A percentile compares a stretch with the other conserved stretches of the same genome.
These are phyloP conservation scores for Xylaria palmicola DNA, from an alignment of 495 filamentous ascomycete species.

Conservation along the genomic window DNA sequence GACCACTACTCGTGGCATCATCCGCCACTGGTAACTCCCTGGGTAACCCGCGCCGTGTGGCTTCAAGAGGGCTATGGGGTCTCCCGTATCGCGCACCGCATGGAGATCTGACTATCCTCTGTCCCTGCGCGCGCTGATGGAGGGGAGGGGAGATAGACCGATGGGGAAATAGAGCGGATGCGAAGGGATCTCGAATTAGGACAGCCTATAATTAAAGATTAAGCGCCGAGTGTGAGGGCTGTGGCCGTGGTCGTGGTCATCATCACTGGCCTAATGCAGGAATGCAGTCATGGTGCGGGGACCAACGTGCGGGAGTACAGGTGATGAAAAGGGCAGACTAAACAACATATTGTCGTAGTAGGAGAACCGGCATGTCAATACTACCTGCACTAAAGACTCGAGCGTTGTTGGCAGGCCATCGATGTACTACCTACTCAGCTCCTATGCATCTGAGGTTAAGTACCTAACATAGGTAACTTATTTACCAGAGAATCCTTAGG, in stretches of 20 bases:
- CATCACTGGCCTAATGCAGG: background rate
- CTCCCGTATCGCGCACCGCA: too few relatives aligned
- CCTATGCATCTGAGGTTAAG: too few relatives aligned
- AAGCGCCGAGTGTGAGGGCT: slow-evolving; percentile 12
- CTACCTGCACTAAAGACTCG: too few relatives aligned
- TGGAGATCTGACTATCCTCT: too few relatives aligned
- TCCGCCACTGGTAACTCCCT: background rate
- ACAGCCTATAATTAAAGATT: slow-evolving; percentile 10
- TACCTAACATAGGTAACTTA: too few relatives aligned
- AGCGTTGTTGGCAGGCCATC: background rate
- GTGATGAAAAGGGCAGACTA: background rate
- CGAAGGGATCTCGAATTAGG: background rate
- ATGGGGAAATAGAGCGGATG: background rate
- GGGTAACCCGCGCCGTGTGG: background rate
- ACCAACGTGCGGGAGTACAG: background rate
- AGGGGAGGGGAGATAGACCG: background rate
- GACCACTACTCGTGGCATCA: background rate
- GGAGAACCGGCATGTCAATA: too few relatives aligned
- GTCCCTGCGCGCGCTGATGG: too few relatives aligned
- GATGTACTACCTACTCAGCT: background rate
- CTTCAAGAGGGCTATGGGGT: background rate
- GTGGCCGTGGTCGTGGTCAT: background rate
- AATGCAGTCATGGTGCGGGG: slow-evolving; percentile 2
- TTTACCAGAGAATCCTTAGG: background rate
- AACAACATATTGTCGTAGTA: background rate